Conservation (phyloP, 345 rosid species). For the Murraya paniculata region DNA sequence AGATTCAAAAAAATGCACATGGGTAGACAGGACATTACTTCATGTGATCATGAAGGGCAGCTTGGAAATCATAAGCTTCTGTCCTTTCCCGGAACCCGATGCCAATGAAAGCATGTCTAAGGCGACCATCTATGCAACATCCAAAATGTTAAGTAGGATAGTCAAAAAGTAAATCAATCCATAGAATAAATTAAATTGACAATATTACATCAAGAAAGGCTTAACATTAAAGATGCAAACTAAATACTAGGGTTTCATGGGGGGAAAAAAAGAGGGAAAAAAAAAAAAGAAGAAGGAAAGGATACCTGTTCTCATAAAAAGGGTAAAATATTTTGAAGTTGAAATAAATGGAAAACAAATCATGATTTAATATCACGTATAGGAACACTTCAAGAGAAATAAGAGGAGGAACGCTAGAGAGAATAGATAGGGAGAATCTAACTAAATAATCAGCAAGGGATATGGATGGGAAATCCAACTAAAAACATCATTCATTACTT, state of each 20-base stretch:
- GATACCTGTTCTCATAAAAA: not conserved
- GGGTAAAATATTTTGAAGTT: not conserved
- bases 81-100: slow-evolving; percentile 97
- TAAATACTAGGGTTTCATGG: not conserved
- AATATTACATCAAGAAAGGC: not conserved
- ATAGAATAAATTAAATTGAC: not conserved
- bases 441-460: not conserved
- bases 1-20: not conserved
- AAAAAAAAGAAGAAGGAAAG: not conserved
- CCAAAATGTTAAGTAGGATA: slow-evolving; percentile 10
- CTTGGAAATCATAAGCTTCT: slow-evolving; percentile 98
- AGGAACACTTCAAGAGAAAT: not conserved
- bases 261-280: too few species aligned
- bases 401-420: not conserved
- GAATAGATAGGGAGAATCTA: not conserved
- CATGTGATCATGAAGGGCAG: slow-evolving; percentile 95
- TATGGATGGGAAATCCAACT: not conserved
- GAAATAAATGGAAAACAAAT: not conserved
- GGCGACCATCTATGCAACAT: slow-evolving; percentile 75
- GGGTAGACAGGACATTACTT: slow-evolving; percentile 46
- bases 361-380: not conserved
- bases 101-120: slow-evolving; percentile 94
- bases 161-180: not conserved
- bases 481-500: not conserved
- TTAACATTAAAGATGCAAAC: not conserved